Evolutionary conservation across 2,329 filamentous ascomycete species (phyloP), one percentile per base, ranked within the genome.

Genomic region (Erysiphe pulchra): DNA sequence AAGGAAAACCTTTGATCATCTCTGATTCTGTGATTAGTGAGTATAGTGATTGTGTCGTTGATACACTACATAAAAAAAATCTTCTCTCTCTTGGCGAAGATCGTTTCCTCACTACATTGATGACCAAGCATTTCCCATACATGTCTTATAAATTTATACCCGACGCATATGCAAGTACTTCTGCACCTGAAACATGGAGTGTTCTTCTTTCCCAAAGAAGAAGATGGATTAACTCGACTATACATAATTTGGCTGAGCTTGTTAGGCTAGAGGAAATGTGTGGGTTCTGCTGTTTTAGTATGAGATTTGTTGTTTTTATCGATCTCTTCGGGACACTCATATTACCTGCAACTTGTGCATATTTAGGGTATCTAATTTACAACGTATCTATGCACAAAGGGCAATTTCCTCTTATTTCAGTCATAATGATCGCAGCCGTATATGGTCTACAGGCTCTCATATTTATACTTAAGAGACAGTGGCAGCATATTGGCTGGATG

Each of bases 401-500:
- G 1, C 76, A 77, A 51, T 82, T 95, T 62, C 90, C 87, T 0
- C 58, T 82, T 46, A 80, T 94, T 53, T 92, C 90, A 0, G 75
- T 98, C 51, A 69, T 81, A 57, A 87, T 98, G 70, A 63, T 98
- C 59, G 86, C 78, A 18, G 83, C 74, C 48, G 84, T 94, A 14
- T 98, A 98, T 57, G 90, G 90, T 69, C 74, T 98, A 2, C 90
- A 98, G 59, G 86, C 86, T 2, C 64, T 95, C 49, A 92, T 98
- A 56, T 98, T 98, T 65, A 85, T 95, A 54, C 68, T 95, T 55
- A 94, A 93, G 67, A 73, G 90, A 45, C 84, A 95, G 62, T 98
- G 90, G 90, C 86, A 98, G 60, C 87, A 95, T 59, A 74, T 98
- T 49, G 90, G 90, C 53, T 98, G 90, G 90, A 95, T 98, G 86